Conservation (phyloP, 495 filamentous ascomycete genomes). For the Aeminium ludgeri region DNA sequence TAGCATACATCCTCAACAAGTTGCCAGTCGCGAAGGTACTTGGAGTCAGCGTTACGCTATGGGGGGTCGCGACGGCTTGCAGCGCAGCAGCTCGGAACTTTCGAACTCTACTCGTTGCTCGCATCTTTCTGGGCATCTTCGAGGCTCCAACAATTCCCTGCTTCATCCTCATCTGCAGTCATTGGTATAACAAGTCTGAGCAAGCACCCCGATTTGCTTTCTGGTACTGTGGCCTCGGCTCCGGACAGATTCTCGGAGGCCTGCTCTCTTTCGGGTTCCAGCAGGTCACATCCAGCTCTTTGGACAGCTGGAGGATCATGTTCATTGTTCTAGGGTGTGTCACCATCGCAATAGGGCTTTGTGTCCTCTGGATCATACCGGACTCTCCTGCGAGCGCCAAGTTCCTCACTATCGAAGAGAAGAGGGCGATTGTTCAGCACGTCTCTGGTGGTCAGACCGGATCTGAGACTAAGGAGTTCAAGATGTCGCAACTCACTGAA, state of each 20-base stretch:
- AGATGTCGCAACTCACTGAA: constrained; percentile 1
- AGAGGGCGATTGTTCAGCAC: constrained; percentile 14
- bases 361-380: constrained; percentile 20
- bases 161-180: constrained; percentile 36
- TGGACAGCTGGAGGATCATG: constrained; percentile 47
- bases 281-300: constrained; percentile 27
- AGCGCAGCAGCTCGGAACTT: constrained; percentile 39
- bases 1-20: constrained; percentile 9
- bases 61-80: constrained; percentile 38
- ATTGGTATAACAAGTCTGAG: constrained; percentile 49
- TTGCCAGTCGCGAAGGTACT: constrained; percentile 16
- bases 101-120: constrained; percentile 26
- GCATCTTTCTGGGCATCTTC: constrained; percentile 47
- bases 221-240: constrained; percentile 49
- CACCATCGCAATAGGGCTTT: constrained; percentile 34
- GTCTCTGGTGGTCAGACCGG: constrained; percentile 13
- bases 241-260: constrained; percentile 46
- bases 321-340: constrained; percentile 43
- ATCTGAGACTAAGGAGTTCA: background rate
- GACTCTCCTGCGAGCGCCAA: constrained; percentile 34
- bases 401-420: constrained; percentile 21
- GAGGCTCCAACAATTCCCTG: constrained; percentile 47
- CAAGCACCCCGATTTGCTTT: constrained; percentile 43
- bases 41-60: constrained; percentile 15
- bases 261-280: constrained; percentile 46